These are phyloP conservation scores for Lojkania enalia DNA, from an alignment of 2,329 filamentous ascomycete genomes.

Conservation along the genomic window DNA sequence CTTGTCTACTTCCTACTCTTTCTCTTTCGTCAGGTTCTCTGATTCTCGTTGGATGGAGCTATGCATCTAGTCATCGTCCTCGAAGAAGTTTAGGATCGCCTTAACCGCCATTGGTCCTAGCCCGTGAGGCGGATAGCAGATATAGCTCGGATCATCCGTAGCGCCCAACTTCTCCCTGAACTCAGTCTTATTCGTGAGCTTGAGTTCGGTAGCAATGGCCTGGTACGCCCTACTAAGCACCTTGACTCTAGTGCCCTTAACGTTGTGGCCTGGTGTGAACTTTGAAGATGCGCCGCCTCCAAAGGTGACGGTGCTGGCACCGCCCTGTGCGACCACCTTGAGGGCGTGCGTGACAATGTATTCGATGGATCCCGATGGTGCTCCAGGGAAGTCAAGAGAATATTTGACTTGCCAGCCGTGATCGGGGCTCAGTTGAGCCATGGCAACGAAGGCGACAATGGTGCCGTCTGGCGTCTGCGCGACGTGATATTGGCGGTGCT, in stretches of 20 bases:
- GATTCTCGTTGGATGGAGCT: slow-evolving; percentile 12
- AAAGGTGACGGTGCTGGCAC: slow-evolving; percentile 75
- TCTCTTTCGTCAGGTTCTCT: no score
- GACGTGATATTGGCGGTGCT: slow-evolving; percentile 84
- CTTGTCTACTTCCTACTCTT: no score
- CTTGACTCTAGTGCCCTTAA: slow-evolving; percentile 78
- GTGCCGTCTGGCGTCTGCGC: slow-evolving; percentile 72
- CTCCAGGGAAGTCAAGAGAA: slow-evolving; percentile 86
- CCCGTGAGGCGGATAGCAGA: slow-evolving; percentile 86
- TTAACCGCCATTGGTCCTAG: slow-evolving; percentile 79
- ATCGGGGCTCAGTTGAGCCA: slow-evolving; percentile 77
- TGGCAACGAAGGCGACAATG: slow-evolving; percentile 76
- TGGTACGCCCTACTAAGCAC: slow-evolving; percentile 83
- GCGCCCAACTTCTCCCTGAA: slow-evolving; percentile 91
- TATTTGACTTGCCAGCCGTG: slow-evolving; percentile 96
- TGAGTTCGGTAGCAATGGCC: slow-evolving; percentile 77
- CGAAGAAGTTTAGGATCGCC: slow-evolving; percentile 89
- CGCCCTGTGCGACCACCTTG: slow-evolving; percentile 60
- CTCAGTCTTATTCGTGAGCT: slow-evolving; percentile 80
- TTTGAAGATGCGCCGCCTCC: slow-evolving; percentile 77
- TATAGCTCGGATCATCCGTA: slow-evolving; percentile 80
- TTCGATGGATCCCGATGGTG: slow-evolving; percentile 87
- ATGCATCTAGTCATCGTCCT: slow-evolving; percentile 60
- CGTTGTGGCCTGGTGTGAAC: slow-evolving; percentile 77
- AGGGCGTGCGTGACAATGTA: slow-evolving; percentile 75